Evolutionary conservation across 495 filamentous ascomycete genomes (phyloP), one percentile per base, ranked within the genome.

Genomic region (Diplogelasinospora grovesii): DNA sequence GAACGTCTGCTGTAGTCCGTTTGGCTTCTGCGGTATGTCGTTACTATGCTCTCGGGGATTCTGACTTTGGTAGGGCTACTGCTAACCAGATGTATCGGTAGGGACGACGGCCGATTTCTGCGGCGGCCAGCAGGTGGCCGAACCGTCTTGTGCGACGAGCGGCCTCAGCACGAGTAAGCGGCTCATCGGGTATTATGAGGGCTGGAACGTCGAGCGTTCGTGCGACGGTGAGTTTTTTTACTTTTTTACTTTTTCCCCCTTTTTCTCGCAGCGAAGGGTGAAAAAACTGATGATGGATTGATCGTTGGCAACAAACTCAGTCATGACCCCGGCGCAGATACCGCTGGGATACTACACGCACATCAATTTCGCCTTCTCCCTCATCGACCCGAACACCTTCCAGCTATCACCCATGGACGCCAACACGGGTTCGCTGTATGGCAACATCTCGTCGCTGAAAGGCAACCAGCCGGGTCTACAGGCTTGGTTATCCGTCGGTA

Each of bases 401-500:
- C n/a, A 26, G 9, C 23, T 52, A 10, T 39, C n/a, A 10, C 9
- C 36, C 15, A 41, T 45, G 31, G 64, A 56, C 39, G 9, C 41
- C 11, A 9, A 32, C 8, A 32, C 39, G 14, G 40, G 18, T 9
- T 8, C 22, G 1, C 38, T 11, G 7, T 43, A 40, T 24, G 22
- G 37, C 5, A 27, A 49, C 2, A 23, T 58, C 10, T 52, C 54
- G 2, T 36, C 31, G n/a, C 22, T 66, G 3, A 66, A 66, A 37
- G 5, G 8, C 3, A 31, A 20, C 5, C 36, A 65, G 16, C 27
- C 42, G 0, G 49, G 47, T 13, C 46, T 69, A 0, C 29, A 63
- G 46, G 52, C 61, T 8, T 64, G 41, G 25, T 48, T 71, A 19
- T 26, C 50, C 22, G 36, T 70, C 16, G n/a, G n/a, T n/a, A n/a